Evolutionary conservation across 2,329 filamentous ascomycete species (phyloP), one percentile per base, ranked within the genome.

Genomic region (Dactylellina drechsleri): DNA sequence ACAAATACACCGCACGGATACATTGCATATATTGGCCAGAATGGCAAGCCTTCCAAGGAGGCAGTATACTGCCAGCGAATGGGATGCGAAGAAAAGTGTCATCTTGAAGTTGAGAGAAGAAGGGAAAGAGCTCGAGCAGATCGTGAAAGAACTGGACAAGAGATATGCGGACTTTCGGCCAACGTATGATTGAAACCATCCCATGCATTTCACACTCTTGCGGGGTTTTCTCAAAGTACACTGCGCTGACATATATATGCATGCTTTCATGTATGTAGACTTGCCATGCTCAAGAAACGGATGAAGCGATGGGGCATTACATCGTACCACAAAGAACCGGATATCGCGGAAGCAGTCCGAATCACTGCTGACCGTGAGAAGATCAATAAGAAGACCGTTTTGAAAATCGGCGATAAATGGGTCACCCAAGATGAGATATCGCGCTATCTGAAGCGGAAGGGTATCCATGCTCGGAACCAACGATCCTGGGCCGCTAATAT

Each of bases 281-380:
- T 71, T 8, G 59, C 66, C 13, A 71, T 71, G 66, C 66, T 71
- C 16, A 71, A 71, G 31, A 71, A 71, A 23, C 66, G 66, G 4
- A 71, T 71, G 66, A 49, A 62, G 12, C 47, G 65, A 50, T 71
- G 66, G 66, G 59, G 59, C 58, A 36, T 71, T 18, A 71, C 66
- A 36, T 57, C 66, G 6, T 71, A 71, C 40, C 66, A 64, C 26
- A 71, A 65, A 49, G 66, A 71, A 23, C 50, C 66, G 10, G 66
- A 71, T 52, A 71, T 71, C 20, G 66, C 66, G 1, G 59, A 71
- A 47, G 66, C 66, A 0, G 66, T 71, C 7, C 50, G 66, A n/a
- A 71, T 71, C 16, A 53, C 66, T 3, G 66, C 66, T 28, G 66
- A 71, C 59, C 66, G 66, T 26, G 66, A 71, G 49, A 59, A 65